Evolutionary conservation across 2,329 filamentous ascomycete species (phyloP).

Genomic region (Geosmithia flava): DNA sequence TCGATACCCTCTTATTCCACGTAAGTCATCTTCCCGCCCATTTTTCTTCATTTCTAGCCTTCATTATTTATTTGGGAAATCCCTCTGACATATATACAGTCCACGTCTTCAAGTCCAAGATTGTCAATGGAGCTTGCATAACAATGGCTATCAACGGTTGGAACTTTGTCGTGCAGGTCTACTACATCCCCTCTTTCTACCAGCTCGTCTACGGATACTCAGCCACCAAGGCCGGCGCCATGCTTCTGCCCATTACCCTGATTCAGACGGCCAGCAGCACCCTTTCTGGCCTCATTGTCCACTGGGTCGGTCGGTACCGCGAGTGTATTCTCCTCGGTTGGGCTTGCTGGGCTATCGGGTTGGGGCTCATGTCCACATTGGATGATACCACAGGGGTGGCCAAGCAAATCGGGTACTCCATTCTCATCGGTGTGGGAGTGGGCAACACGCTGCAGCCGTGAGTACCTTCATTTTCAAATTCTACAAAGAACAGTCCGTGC

Average conservation of each 20-base stretch:
- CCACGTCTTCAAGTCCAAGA: slow-evolving; percentile 38
- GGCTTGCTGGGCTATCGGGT: slow-evolving; percentile 36
- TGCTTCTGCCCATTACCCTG: slow-evolving; percentile 29
- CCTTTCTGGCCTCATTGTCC: slow-evolving; percentile 36
- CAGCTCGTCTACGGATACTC: slow-evolving; percentile 31
- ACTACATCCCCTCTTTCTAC: slow-evolving; percentile 33
- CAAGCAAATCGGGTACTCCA: slow-evolving; percentile 40
- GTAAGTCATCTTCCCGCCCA: slow-evolving; percentile 13
- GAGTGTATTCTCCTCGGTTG: slow-evolving; percentile 42
- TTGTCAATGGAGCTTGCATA: slow-evolving; percentile 41
- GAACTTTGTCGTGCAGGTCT: slow-evolving; percentile 45
- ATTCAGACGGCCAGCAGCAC: slow-evolving; percentile 33
- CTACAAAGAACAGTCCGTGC: too few species aligned
- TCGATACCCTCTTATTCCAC: slow-evolving; percentile 31
- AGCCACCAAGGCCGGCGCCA: slow-evolving; percentile 25
- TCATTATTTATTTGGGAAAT: not conserved
- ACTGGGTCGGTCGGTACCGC: slow-evolving; percentile 37
- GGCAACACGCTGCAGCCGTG: slow-evolving; percentile 39
- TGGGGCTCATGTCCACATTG: slow-evolving; percentile 39
- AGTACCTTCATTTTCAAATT: too few species aligned
- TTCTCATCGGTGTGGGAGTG: slow-evolving; percentile 38
- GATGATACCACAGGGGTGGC: slow-evolving; percentile 31
- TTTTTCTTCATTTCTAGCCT: not conserved
- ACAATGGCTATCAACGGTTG: slow-evolving; percentile 47
- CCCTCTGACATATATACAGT: slow-evolving; percentile 14